Evolutionary conservation across 2,329 filamentous ascomycete genomes (phyloP).

Genomic region (Tolypocladium pustulatum): DNA sequence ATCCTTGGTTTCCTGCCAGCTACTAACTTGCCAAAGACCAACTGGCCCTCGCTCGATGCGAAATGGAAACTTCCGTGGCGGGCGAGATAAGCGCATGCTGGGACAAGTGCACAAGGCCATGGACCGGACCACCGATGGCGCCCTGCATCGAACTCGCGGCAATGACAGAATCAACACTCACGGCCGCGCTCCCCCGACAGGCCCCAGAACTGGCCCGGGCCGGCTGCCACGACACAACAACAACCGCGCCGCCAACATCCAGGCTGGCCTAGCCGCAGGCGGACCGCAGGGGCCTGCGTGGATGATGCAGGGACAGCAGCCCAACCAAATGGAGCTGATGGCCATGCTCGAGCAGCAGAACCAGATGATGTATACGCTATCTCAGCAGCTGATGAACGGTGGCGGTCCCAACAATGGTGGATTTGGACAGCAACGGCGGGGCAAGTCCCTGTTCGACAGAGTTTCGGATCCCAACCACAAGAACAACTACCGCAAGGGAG

Average conservation of each 20-base stretch:
- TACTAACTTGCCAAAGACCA: constrained; percentile 45
- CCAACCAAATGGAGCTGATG: constrained; percentile 47
- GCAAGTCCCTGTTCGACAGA: constrained; percentile 65
- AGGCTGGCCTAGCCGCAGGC: constrained; percentile 33
- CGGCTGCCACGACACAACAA: constrained; percentile 30
- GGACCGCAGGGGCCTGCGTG: constrained; percentile 27
- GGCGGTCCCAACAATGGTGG: constrained; percentile 35
- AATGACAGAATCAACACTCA: constrained; percentile 76
- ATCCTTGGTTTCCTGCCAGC: neutral
- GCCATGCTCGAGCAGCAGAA: constrained; percentile 83
- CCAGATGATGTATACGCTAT: constrained; percentile 71
- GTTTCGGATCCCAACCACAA: constrained; percentile 43
- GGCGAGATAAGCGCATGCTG: constrained; percentile 71
- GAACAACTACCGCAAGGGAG: constrained; percentile 40
- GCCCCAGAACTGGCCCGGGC: constrained; percentile 50
- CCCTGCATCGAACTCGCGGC: constrained; percentile 69
- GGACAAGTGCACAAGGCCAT: constrained; percentile 76
- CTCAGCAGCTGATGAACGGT: constrained; percentile 50
- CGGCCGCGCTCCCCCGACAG: constrained; percentile 57
- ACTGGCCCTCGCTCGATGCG: constrained; percentile 95
- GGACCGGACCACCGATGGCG: constrained; percentile 65
- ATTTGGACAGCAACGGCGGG: constrained; percentile 25
- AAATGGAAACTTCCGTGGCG: constrained; percentile 48
- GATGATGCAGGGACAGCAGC: constrained; percentile 36
- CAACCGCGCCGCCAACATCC: constrained; percentile 33